Percentiles rank a stretch among this genome's conserved stretches.
These are phyloP conservation scores for Pythium biforme DNA, from an alignment of 352 stramenopile genomes.

Conservation along the genomic window DNA sequence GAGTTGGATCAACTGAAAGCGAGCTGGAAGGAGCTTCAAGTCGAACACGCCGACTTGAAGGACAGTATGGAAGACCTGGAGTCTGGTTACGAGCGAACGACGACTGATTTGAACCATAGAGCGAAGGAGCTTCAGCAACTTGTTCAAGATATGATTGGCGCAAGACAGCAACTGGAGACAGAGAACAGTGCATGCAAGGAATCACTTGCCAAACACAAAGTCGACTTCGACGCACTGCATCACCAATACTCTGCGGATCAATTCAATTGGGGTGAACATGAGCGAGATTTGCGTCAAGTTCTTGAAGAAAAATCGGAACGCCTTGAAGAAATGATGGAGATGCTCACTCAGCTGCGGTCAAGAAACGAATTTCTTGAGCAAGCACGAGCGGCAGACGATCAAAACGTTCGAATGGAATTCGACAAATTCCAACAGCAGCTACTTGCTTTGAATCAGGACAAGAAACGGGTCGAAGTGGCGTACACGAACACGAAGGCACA, in stretches of 20 bases:
- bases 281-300: conserved; percentile 28
- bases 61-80: conserved; percentile 52
- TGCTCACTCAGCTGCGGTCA: conserved; percentile 54
- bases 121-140: conserved; percentile 33
- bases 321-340: conserved; percentile 64
- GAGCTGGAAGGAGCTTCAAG: conserved; percentile 46
- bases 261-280: conserved; percentile 30
- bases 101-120: conserved; percentile 35
- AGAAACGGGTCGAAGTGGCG: conserved; percentile 39
- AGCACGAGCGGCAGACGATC: conserved; percentile 36
- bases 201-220: conserved; percentile 20
- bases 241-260: conserved; percentile 31
- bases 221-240: conserved; percentile 30
- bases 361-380: conserved; percentile 54
- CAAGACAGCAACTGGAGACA: conserved; percentile 20
- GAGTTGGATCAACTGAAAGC: conserved; percentile 58
- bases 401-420: conserved; percentile 38
- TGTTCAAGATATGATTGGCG: conserved; percentile 21
- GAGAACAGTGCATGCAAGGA: conserved; percentile 24
- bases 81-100: conserved; percentile 33
- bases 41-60: conserved; percentile 54
- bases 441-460: conserved; percentile 31
- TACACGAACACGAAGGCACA: conserved; percentile 26
- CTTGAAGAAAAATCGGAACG: conserved; percentile 52
- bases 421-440: conserved; percentile 42